Conservation (phyloP, 345 rosid genomes). For the Populus simonii region DNA sequence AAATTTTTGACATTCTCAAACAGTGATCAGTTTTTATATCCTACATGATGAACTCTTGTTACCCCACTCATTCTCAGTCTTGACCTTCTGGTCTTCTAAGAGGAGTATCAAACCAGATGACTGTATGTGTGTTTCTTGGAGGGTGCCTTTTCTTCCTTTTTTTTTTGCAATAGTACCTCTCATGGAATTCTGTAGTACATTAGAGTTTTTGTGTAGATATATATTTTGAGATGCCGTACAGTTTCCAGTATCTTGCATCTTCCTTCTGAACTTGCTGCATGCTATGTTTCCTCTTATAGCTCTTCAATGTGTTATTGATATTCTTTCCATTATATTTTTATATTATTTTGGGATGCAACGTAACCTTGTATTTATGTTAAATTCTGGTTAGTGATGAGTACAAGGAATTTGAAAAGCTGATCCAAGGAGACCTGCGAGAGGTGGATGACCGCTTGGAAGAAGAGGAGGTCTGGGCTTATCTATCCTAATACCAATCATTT, state of each 20-base stretch:
- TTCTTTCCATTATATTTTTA: neutral
- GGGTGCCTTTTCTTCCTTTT: neutral
- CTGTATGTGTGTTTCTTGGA: too few relatives aligned
- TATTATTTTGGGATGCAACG: neutral
- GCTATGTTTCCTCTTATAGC: neutral
- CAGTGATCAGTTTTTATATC: neutral
- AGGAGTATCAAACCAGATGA: too few relatives aligned
- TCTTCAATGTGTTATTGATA: neutral
- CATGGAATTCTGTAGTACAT: neutral
- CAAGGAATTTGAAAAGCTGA: constrained; percentile 89
- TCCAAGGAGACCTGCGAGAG: constrained; percentile 80
- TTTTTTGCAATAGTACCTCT: neutral
- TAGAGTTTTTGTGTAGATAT: neutral
- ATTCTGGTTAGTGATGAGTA: constrained; percentile 68
- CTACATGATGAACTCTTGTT: neutral
- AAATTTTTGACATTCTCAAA: neutral
- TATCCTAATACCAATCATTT: neutral
- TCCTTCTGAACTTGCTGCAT: neutral
- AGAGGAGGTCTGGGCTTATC: constrained; percentile 66
- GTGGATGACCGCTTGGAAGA: constrained; percentile 94
- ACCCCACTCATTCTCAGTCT: neutral
- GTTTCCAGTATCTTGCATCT: neutral
- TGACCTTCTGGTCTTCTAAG: neutral
- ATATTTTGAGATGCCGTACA: neutral
- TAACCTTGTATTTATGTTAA: constrained; percentile 9